Base-by-base conservation (phyloP, 805 yeast genomes). In the Hemisphaericaspora nanyangensis region DNA sequence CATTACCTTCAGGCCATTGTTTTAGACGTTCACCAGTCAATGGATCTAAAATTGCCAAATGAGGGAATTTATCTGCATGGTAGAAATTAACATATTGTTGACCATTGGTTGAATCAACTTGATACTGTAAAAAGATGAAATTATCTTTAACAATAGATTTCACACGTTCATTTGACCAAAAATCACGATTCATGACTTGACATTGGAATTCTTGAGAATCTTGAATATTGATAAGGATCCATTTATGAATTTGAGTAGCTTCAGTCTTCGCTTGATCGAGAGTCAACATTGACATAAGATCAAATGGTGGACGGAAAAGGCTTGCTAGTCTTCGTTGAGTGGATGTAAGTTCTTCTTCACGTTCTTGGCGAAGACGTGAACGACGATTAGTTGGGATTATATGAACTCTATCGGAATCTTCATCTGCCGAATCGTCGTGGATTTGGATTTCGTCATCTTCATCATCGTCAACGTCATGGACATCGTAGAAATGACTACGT, bases 271-370 rank as follows among this genome's bases (percentile, higher is more conserved):
- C 98, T 5, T 70, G 66, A 29, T 86, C 93, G n/a, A 93, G 58
- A 38, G 76, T 77, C 13, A 79, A 47, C 47, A 74, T 79, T 16
- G 80, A 71, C 53, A 93, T 88, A 25, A 93, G 65, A 50, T 91
- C 97, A 65, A 87, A 91, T 0, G 99, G 99, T 0, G 99, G 98
- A 45, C 91, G 72, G 61, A 91, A 93, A 20, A 93, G 68, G 45
- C 74, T 74, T 4, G 96, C 97, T 34, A 93, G 66, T 36, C 95
- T 70, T 47, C 79, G 71, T 60, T 77, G 88, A 35, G 72, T 78
- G 15, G 73, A 58, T 0, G 72, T 65, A 37, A 79, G 60, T 35
- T 68, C 70, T 16, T 38, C 37, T 29, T 54, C 43, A 40, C 61
- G 51, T 7, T 35, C 39, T 38, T 54, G 61, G 45, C 62, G 50